Evolutionary conservation across 306 rosid genomes (phyloP), one percentile per base, ranked within the genome.

Genomic region (Ziziphus jujuba): DNA sequence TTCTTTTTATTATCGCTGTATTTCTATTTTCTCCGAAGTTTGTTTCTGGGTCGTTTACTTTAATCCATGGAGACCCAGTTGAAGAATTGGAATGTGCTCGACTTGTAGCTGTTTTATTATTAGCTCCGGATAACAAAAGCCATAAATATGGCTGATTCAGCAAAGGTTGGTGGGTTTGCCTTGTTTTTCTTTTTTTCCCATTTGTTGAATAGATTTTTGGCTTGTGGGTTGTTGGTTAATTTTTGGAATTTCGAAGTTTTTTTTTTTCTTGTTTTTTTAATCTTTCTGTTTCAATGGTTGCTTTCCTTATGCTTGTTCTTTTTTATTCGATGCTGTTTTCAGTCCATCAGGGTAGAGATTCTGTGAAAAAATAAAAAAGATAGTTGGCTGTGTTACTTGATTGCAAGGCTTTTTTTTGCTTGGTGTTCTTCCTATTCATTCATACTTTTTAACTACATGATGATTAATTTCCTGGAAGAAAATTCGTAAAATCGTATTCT

Each of bases 101-200:
- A n/a, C 64, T 36, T 7, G 28, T 59, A 59, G 28, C 64, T 59
- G 47, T 45, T 1, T 36, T 6, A 9, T 40, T 28, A 1, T 28
- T 28, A 28, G 47, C 64, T 59, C 43, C n/a, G 19, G 12, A 34
- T 1, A n/a, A 45, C 56, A 47, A 14, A 28, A 51, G 19, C 23
- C 40, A 40, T 16, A 3, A 40, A 40, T 14, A 56, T 68, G 72
- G 56, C 64, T 12, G 72, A 56, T 28, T 43, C 56, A 43, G 25
- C 63, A 10, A 14, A 68, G 57, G 72, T 56, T 33, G 15, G 48
- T 31, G 23, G 44, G 33, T 61, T 21, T 44, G 25, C 35, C n/a
- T 67, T 16, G 23, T 53, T 20, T 35, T 36, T 35, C 24, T 35
- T 22, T 54, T 10, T 56, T 20, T 38, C 51, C 7, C 16, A 20